phyloP scores from a whole-genome alignment of 2,329 filamentous ascomycete genomes.

The Ceratocystis smalleyi region DNA sequence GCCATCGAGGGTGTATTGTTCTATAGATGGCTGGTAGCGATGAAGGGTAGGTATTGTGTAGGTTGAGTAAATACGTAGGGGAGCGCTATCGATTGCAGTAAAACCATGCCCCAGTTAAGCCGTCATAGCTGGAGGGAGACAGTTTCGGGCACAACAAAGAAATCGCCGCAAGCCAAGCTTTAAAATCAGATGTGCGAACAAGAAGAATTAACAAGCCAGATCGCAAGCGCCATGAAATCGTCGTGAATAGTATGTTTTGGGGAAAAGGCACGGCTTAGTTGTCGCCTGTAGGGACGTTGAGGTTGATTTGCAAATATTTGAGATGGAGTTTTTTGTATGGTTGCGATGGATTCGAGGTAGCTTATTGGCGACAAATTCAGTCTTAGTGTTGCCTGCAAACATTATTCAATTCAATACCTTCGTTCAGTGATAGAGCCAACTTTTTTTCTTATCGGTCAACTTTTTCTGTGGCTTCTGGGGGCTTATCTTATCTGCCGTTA shows the following conservation, averaged over 20 bases:
- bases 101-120: constrained; percentile 15
- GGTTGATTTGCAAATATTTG: constrained; percentile 1
- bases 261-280: neutral
- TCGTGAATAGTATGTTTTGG: constrained; percentile 5
- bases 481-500: constrained; percentile 2
- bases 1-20: constrained; percentile 8
- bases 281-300: constrained; percentile 14
- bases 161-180: neutral
- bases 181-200: neutral
- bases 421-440: constrained; percentile 3
- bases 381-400: constrained; percentile 3
- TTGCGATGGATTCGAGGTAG: neutral
- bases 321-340: neutral
- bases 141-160: constrained; percentile 5
- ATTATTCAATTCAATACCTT: neutral
- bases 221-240: constrained; percentile 14
- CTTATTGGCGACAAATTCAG: constrained; percentile 10
- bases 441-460: constrained; percentile 17
- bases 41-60: neutral
- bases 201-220: neutral
- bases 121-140: constrained; percentile 9
- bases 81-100: constrained; percentile 7
- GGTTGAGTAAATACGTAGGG: neutral
- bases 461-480: constrained; percentile 13
- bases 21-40: neutral